These are phyloP conservation scores for Pleochaeta shiraiana DNA, from an alignment of 2,329 filamentous ascomycete genomes.

Conservation along the genomic window DNA sequence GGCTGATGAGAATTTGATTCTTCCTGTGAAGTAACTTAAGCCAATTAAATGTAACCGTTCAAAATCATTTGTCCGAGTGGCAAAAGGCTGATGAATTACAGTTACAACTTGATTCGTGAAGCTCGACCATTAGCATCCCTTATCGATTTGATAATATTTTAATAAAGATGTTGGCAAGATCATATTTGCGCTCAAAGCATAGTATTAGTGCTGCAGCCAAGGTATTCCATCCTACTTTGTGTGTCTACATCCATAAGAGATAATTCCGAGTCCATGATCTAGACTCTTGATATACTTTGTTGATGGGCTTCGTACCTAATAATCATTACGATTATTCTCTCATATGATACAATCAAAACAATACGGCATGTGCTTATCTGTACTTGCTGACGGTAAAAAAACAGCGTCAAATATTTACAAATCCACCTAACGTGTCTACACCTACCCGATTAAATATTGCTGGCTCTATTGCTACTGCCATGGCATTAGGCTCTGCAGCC, in stretches of 20 bases:
- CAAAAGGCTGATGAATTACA: too few relatives aligned
- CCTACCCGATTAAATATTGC: conserved; percentile 69
- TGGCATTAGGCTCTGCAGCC: conserved; percentile 72
- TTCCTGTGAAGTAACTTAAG: too few relatives aligned
- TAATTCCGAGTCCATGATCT: neutral
- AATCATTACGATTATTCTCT: neutral
- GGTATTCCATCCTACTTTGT: neutral
- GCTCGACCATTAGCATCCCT: too few relatives aligned
- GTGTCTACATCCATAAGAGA: neutral
- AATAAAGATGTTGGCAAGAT: conserved; percentile 86
- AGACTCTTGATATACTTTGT: too few relatives aligned
- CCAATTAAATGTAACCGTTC: too few relatives aligned
- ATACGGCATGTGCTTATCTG: neutral
- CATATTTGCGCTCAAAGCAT: conserved; percentile 75
- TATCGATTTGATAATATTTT: too few relatives aligned
- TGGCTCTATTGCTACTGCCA: conserved; percentile 64
- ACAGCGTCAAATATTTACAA: conserved; percentile 28
- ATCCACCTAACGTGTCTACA: conserved; percentile 42
- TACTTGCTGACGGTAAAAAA: conserved; percentile 20
- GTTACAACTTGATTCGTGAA: too few relatives aligned
- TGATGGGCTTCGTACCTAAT: neutral
- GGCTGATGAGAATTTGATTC: too few relatives aligned
- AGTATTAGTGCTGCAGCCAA: conserved; percentile 39
- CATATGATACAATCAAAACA: neutral
- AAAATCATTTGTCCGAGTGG: too few relatives aligned